Evolutionary conservation across 176 grass and related monocot species (phyloP).

Genomic region (Musa troglodytarum): DNA sequence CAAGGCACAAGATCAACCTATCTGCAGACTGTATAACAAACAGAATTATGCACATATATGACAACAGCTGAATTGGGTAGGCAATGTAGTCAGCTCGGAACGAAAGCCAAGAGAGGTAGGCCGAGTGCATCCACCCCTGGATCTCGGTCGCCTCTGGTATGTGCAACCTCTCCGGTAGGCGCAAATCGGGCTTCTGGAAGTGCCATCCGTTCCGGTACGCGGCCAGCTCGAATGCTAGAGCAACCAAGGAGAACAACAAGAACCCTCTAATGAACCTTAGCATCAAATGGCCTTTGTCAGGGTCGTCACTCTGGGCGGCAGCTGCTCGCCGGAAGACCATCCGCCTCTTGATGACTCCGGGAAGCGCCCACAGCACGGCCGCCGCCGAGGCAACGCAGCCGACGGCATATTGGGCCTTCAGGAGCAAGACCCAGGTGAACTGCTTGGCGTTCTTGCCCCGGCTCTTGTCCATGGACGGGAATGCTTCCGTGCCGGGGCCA

Average conservation of each 20-base stretch:
- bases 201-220: conserved; percentile 73
- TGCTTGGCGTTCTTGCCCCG: conserved; percentile 70
- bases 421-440: conserved; percentile 66
- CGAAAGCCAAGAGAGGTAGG: conserved; percentile 53
- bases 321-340: conserved; percentile 9
- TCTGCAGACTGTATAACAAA: conserved; percentile 60
- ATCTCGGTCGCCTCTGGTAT: conserved; percentile 48
- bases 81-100: conserved; percentile 50
- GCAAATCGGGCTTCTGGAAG: conserved; percentile 34
- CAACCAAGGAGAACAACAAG: conserved; percentile 34
- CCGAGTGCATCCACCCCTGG: conserved; percentile 41
- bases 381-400: conserved; percentile 43
- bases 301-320: conserved; percentile 1
- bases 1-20: conserved; percentile 48
- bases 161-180: conserved; percentile 23
- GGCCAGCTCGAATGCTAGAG: conserved; percentile 46
- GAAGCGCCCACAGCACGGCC: conserved; percentile 33
- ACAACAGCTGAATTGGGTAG: conserved; percentile 47
- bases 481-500: conserved; percentile 34
- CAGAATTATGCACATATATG: conserved; percentile 45
- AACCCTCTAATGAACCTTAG: conserved; percentile 55
- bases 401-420: conserved; percentile 44
- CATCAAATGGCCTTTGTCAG: conserved; percentile 26
- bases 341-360: conserved; percentile 27
- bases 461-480: conserved; percentile 43